phyloP scores from a whole-genome alignment of 805 yeast genomes.

The Saccharomycopsis sp. region DNA sequence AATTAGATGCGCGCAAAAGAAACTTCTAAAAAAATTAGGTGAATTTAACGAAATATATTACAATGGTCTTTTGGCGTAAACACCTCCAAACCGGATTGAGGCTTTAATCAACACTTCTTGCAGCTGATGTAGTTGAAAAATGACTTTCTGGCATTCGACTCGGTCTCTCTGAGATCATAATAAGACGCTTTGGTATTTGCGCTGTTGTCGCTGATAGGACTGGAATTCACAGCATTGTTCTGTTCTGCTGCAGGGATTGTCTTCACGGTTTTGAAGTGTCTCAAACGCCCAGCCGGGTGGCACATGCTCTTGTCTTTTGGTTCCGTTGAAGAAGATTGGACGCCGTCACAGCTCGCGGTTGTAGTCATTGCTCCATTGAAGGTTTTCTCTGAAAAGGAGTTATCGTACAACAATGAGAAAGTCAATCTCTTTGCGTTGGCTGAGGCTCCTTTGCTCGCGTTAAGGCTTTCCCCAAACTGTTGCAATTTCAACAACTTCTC shows the following conservation, averaged over 20 bases:
- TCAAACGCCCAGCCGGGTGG: conserved; percentile 4
- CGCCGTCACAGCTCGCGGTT: neutral
- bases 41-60: no score
- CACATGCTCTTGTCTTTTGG: neutral
- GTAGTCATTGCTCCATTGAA: neutral
- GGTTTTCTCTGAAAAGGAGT: conserved; percentile 1
- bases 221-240: neutral
- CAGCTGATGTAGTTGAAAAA: conserved; percentile 8
- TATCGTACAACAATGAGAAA: conserved; percentile 11
- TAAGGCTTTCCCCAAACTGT: conserved; percentile 3
- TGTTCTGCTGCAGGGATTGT: conserved; percentile 3
- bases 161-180: neutral
- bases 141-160: conserved; percentile 7
- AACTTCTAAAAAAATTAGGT: no score
- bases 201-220: neutral
- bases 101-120: conserved; percentile 1
- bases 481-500: conserved; percentile 12
- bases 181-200: neutral
- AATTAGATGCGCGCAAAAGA: no score
- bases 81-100: no score
- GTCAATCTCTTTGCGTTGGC: conserved; percentile 9
- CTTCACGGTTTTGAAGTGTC: conserved; percentile 4
- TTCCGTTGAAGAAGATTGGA: neutral
- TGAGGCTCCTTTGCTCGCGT: neutral
- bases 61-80: no score